Base-by-base conservation (phyloP, 2,329 filamentous ascomycete species). In the Claviceps purpurea region DNA sequence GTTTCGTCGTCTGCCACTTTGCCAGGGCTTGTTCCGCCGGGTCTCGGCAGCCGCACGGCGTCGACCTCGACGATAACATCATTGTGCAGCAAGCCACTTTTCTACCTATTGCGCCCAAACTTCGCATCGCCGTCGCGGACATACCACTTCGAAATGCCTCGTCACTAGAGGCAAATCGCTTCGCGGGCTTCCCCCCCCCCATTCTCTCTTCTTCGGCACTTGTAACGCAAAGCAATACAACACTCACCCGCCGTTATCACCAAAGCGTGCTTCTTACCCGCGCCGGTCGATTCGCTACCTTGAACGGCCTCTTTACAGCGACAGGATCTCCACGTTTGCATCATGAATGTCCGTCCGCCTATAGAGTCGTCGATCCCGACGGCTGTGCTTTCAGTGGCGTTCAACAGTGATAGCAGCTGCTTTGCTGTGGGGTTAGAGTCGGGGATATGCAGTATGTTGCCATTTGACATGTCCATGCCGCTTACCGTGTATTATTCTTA, bases 371-470 rank as follows among this genome's bases (percentile, higher is more conserved):
- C 87, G 18, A 77, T 76, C 44, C 81, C 83, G 51, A 84, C 86
- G 4, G 78, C 83, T 55, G 90, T 89, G 11, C 77, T 96, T 40
- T 94, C 88, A 14, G 81, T 85, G 46, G 81, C 86, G 8, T 95
- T 95, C 72, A 97, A 96, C 64, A 77, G 81, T 61, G 87, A 93
- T 65, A 80, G 80, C 58, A 90, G 81, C 60, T 90, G 85, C 63
- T 97, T 97, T 68, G 80, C 89, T 26, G 86, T 94, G 34, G 93
- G 89, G 8, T 74, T 95, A 8, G 87, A 95, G 63, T 83, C 83
- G 11, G 91, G 91, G 30, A 90, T 94, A 66, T 87, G 85, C 68
- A 82, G 88, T 90, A 77, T 62, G 82, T 65, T 45, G 42, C 18
- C 52, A 22, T 18, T 8, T 22, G 34, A n/a, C 37, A 2, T 20